Evolutionary conservation across 768 basidiomycete genomes (phyloP).

Genomic region (Psilocybe subaeruginosa): DNA sequence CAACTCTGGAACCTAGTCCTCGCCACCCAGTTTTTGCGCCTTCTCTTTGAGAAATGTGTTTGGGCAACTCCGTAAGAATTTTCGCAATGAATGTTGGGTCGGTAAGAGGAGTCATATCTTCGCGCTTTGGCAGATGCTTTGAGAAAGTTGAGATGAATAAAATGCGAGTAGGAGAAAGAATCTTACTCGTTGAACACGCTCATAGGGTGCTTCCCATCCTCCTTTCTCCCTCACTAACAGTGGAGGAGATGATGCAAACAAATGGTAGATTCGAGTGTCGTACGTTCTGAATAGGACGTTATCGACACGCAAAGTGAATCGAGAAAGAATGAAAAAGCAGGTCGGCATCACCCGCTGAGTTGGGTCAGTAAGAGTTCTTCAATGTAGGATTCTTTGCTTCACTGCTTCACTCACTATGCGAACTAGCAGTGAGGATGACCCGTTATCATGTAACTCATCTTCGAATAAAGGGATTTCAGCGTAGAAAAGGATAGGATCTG

Average conservation of each 20-base stretch:
- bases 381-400: not conserved
- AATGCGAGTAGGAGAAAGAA: not conserved
- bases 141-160: slow-evolving; percentile 1
- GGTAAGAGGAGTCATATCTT: slow-evolving; percentile 88
- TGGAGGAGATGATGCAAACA: slow-evolving; percentile 65
- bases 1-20: slow-evolving; percentile 68
- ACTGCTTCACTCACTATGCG: slow-evolving; percentile 77
- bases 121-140: slow-evolving; percentile 68
- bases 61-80: slow-evolving; percentile 64
- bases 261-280: slow-evolving; percentile 91
- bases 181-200: slow-evolving; percentile 71
- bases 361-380: not conserved
- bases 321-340: slow-evolving; percentile 86
- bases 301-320: slow-evolving; percentile 95
- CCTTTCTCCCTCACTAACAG: slow-evolving; percentile 77
- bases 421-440: slow-evolving; percentile 81
- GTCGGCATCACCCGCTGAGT: slow-evolving; percentile 94
- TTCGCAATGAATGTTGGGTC: slow-evolving; percentile 84
- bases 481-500: slow-evolving; percentile 97
- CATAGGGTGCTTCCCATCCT: slow-evolving; percentile 93
- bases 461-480: slow-evolving; percentile 95
- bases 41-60: slow-evolving; percentile 54
- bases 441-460: slow-evolving; percentile 97
- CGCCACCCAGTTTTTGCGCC: slow-evolving; percentile 86
- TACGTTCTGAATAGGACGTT: slow-evolving; percentile 88